phyloP scores from a whole-genome alignment of 176 grass and related monocot genomes.

The Neostapfia colusana region DNA sequence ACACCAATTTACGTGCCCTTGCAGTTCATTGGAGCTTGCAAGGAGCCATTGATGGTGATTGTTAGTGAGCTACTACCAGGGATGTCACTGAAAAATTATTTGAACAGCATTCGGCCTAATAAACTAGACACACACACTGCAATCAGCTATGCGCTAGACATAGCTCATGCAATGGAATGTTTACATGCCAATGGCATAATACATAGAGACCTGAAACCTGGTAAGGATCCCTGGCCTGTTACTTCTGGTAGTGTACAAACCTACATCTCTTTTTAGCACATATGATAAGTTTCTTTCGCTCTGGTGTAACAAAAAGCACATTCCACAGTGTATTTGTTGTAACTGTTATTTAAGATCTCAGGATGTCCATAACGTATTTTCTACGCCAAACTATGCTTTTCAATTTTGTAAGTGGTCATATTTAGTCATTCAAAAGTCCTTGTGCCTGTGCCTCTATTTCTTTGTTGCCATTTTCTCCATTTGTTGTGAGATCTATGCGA shows the following conservation, averaged over 20 bases:
- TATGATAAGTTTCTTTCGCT: background rate
- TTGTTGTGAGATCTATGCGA: conserved; percentile 7
- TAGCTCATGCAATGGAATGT: conserved; percentile 96
- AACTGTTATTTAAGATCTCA: background rate
- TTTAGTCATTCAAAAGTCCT: background rate
- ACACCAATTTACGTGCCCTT: conserved; percentile 1
- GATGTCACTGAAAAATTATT: conserved; percentile 82
- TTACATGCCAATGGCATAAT: conserved; percentile 89
- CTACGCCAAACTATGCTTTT: background rate
- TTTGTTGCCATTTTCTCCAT: background rate
- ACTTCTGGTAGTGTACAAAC: background rate
- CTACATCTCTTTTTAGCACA: background rate
- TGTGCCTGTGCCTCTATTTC: conserved; percentile 16
- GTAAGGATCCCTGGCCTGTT: conserved; percentile 39
- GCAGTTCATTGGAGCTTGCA: conserved; percentile 94
- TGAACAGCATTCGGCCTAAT: conserved; percentile 75
- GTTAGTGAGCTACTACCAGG: conserved; percentile 86
- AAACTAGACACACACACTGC: conserved; percentile 65
- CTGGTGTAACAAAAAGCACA: background rate
- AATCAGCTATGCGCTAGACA: conserved; percentile 78
- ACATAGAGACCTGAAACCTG: conserved; percentile 96
- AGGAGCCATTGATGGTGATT: conserved; percentile 97
- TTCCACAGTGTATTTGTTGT: background rate
- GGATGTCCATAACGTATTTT: background rate
- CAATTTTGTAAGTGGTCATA: background rate